These are phyloP conservation scores for Fonsecaea monophora DNA, from an alignment of 2,329 filamentous ascomycete genomes.

Conservation along the genomic window DNA sequence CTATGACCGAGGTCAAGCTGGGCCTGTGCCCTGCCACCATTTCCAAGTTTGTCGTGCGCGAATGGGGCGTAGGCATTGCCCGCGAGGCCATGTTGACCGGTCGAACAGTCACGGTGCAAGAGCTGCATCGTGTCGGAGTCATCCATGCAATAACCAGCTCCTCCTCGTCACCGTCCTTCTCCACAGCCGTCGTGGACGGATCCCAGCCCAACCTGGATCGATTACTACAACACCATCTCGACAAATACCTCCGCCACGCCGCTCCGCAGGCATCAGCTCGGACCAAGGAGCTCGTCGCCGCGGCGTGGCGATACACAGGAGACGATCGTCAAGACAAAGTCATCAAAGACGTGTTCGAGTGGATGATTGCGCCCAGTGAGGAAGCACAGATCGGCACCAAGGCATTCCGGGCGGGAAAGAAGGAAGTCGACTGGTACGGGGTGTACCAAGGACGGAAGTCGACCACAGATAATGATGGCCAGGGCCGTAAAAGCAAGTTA, in stretches of 20 bases:
- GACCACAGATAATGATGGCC: not conserved
- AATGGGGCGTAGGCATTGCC: conserved; percentile 48
- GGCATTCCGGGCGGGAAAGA: conserved; percentile 39
- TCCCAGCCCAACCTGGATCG: not conserved
- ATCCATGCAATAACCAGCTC: conserved; percentile 2
- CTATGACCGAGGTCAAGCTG: conserved; percentile 51
- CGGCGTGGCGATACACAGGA: conserved; percentile 39
- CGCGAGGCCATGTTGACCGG: conserved; percentile 50
- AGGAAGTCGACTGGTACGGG: conserved; percentile 41
- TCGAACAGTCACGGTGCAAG: conserved; percentile 41
- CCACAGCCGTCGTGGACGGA: not conserved
- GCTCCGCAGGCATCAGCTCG: conserved; percentile 45
- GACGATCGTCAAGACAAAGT: conserved; percentile 33
- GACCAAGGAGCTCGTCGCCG: conserved; percentile 46
- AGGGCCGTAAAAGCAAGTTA: conserved; percentile 5
- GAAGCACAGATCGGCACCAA: conserved; percentile 40
- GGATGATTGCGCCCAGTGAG: conserved; percentile 42
- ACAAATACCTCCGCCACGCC: conserved; percentile 30
- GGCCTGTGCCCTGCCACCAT: conserved; percentile 50
- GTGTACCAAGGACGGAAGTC: not conserved
- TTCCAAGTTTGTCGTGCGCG: conserved; percentile 50
- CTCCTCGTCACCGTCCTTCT: not conserved
- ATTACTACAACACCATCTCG: conserved; percentile 37
- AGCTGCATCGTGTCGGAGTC: conserved; percentile 41
- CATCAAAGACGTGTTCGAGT: conserved; percentile 40